Percentiles rank a stretch among this genome's conserved stretches.
Conservation (phyloP, 768 basidiomycete species). For the Leccinellum rugosiceps region DNA sequence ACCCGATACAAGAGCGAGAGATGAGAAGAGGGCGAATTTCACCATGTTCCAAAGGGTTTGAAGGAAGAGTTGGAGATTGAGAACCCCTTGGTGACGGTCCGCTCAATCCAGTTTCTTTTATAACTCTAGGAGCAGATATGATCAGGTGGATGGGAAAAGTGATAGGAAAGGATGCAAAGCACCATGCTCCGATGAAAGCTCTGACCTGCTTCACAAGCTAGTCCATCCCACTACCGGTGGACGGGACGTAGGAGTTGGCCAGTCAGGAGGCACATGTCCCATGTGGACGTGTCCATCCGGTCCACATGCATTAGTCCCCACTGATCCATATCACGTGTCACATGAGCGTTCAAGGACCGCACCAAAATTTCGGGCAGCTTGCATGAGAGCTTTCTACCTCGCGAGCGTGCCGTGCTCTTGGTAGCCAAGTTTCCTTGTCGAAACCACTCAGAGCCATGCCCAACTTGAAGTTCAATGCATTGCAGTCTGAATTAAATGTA, state of each 20-base stretch:
- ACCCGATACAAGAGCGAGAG: constrained; percentile 29
- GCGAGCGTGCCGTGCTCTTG: no score
- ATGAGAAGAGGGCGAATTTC: constrained; percentile 23
- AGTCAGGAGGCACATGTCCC: neutral
- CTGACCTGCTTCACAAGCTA: neutral
- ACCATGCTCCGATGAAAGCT: neutral
- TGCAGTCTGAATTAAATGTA: no score
- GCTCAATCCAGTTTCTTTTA: constrained; percentile 11
- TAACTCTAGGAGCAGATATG: neutral
- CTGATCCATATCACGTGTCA: neutral
- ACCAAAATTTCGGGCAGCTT: no score
- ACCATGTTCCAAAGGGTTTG: constrained; percentile 13
- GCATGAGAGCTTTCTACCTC: no score
- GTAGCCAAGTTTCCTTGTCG: no score
- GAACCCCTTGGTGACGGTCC: neutral
- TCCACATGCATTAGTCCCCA: no score
- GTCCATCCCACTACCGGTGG: neutral
- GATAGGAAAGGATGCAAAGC: no score
- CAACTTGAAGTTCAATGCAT: no score
- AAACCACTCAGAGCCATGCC: no score
- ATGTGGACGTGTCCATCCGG: neutral
- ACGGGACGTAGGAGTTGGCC: neutral
- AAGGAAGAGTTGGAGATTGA: neutral
- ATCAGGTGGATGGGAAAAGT: neutral
- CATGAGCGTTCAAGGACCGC: neutral